Conservation (phyloP, 169 alveolate species). For the Cryptosporidium ryanae region DNA sequence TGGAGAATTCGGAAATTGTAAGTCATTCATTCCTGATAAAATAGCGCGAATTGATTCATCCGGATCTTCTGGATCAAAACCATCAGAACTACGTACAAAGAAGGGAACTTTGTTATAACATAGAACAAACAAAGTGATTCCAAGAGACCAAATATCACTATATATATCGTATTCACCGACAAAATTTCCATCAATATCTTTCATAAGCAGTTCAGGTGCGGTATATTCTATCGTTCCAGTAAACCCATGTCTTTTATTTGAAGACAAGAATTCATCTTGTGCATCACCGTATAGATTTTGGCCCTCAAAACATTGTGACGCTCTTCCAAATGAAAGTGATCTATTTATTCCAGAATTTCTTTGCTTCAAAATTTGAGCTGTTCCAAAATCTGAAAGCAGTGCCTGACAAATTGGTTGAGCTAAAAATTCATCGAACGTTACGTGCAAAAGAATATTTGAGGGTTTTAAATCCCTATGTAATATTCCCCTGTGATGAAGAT, state of each 20-base stretch:
- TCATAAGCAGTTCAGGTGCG: constrained; percentile 85
- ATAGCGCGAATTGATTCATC: constrained; percentile 55
- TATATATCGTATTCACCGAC: constrained; percentile 75
- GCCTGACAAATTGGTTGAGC: constrained; percentile 77
- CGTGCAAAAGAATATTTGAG: constrained; percentile 75
- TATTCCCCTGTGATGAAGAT: constrained; percentile 81
- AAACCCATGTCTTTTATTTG: constrained; percentile 76
- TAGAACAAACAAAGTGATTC: constrained; percentile 81
- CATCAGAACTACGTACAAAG: constrained; percentile 11
- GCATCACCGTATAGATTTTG: constrained; percentile 15
- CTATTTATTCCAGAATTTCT: constrained; percentile 5
- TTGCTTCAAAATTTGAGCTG: constrained; percentile 79
- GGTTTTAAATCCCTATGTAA: constrained; percentile 80
- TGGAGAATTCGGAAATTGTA: constrained; percentile 38
- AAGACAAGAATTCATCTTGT: constrained; percentile 23
- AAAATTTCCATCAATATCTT: constrained; percentile 74
- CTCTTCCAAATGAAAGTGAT: constrained; percentile 12
- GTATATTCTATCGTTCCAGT: constrained; percentile 88
- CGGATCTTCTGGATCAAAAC: constrained; percentile 70
- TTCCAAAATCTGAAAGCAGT: constrained; percentile 85
- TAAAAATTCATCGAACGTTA: constrained; percentile 57
- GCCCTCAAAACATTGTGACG: neutral
- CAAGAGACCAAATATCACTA: constrained; percentile 87
- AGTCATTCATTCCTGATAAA: constrained; percentile 38
- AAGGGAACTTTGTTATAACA: constrained; percentile 76